Evolutionary conservation across 2,329 filamentous ascomycete genomes (phyloP), one percentile per base, ranked within the genome.

Genomic region (Phaeosphaeria sp.): DNA sequence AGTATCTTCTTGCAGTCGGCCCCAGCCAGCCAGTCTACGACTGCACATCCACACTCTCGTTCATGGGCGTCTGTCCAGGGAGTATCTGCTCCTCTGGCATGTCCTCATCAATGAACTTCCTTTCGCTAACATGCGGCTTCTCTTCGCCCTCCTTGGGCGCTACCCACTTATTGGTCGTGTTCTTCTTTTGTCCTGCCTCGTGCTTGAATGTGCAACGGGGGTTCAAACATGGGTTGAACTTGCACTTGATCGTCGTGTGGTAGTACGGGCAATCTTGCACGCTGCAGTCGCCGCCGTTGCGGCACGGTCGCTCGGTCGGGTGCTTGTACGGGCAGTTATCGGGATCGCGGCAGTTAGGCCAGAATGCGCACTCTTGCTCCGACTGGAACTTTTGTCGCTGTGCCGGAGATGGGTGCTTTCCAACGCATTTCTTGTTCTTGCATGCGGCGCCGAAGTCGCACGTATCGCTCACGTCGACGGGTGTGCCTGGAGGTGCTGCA

Each of bases 351-450:
- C 93, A 97, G 79, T 96, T 92, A 57, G 93, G 92, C 77, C 87
- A 96, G 83, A 93, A 97, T 73, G 90, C 92, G 86, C 93, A 97
- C 71, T 96, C 89, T 76, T 91, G 88, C 76, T 95, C 91, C 57
- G 88, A 85, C 79, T 96, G 91, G 74, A 94, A 91, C 24, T 89
- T 88, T 51, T 86, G 81, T 75, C 88, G 91, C 67, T 91, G 86
- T 6, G 94, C 93, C 1, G 95, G 95, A 6, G 93, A 97, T 2
- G 95, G 95, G 77, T 99, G 95, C 57, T 92, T 91, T 27, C 86
- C 93, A 8, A 91, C 91, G 74, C 95, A 99, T 80, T 98, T 98
- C 71, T 87, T 86, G 83, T 98, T 99, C 80, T 95, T 96, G 87
- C 95, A 99, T 8, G 93, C 93, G 2, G 88, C 92, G 20, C 93